Base-by-base conservation (phyloP, 306 rosid genomes). In the Lathyrus tuberosus region DNA sequence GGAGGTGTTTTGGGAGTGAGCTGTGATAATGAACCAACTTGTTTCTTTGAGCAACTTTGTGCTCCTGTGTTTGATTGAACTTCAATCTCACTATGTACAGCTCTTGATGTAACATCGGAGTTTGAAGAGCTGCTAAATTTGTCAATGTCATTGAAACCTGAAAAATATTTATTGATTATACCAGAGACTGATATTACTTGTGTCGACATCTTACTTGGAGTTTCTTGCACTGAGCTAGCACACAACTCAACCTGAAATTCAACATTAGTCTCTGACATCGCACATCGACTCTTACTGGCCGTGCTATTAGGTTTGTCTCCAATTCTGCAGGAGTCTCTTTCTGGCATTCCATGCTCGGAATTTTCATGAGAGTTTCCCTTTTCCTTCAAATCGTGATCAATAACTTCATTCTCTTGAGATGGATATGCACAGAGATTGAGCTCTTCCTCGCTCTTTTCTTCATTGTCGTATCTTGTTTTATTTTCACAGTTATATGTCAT, bases 161-260 rank as follows among this genome's bases (percentile, higher is more conserved):
- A 33, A 78, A 90, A 86, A 65, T 87, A 87, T 74, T 80, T 84
- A 31, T 68, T 74, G 52, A 90, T 87, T 75, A 90, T 80, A 65
- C 87, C 83, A 0, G 88, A 62, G 61, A 87, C 94, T 4, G 94
- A 87, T 78, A 84, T 68, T 56, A 68, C 88, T 79, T 87, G 87
- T 71, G 89, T 71, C 26, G 87, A 87, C 69, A 83, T 71, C 40
- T 83, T 82, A 68, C 80, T 79, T 46, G 52, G 57, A 59, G 79
- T 84, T 41, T 73, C 84, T 73, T 52, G 75, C 68, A 67, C 57
- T 3, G 84, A 69, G 46, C 52, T 57, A 47, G 82, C 64, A 52
- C 35, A 58, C 51, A 68, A 65, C 17, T 64, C 82, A 53, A 73
- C 78, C 40, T 3, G 26, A 35, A 40, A 64, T 72, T 69, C 84